phyloP scores from a whole-genome alignment of 2,329 filamentous ascomycete genomes.

The Berkeleyomyces rouxiae region DNA sequence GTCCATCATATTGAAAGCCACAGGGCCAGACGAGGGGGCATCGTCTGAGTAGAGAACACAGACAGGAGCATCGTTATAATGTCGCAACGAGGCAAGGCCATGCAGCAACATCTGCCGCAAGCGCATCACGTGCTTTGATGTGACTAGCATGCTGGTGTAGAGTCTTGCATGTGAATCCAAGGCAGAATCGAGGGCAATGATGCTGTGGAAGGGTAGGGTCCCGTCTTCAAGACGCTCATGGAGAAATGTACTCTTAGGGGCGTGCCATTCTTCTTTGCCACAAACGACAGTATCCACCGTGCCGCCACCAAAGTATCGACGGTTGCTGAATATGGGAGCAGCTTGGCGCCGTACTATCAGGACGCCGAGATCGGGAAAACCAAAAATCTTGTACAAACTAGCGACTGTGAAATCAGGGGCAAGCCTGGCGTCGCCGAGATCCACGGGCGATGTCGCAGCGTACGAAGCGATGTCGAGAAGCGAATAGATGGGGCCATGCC shows the following conservation, averaged over 20 bases:
- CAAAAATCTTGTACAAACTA: constrained; percentile 51
- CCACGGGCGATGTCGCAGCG: constrained; percentile 43
- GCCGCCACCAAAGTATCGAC: constrained; percentile 51
- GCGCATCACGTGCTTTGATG: constrained; percentile 55
- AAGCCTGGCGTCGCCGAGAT: constrained; percentile 31
- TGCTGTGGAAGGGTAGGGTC: constrained; percentile 47
- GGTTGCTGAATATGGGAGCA: constrained; percentile 34
- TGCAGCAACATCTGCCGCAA: constrained; percentile 43
- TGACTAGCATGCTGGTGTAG: constrained; percentile 39
- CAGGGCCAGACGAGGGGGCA: constrained; percentile 47
- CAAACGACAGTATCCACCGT: constrained; percentile 39
- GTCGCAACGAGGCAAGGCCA: constrained; percentile 42
- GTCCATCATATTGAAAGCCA: constrained; percentile 70
- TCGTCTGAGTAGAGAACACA: constrained; percentile 46
- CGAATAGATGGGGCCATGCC: constrained; percentile 24
- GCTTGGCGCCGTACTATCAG: constrained; percentile 40
- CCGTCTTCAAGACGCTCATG: constrained; percentile 51
- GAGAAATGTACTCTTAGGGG: constrained; percentile 23
- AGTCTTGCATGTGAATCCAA: constrained; percentile 38
- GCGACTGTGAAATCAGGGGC: constrained; percentile 45
- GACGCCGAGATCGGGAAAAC: constrained; percentile 47
- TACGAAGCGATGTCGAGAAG: constrained; percentile 47
- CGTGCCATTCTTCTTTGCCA: constrained; percentile 21
- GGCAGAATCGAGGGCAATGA: constrained; percentile 43
- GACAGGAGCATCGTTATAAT: constrained; percentile 50